These are phyloP conservation scores for Aphanocladium album DNA, from an alignment of 2,329 filamentous ascomycete genomes.

Conservation along the genomic window DNA sequence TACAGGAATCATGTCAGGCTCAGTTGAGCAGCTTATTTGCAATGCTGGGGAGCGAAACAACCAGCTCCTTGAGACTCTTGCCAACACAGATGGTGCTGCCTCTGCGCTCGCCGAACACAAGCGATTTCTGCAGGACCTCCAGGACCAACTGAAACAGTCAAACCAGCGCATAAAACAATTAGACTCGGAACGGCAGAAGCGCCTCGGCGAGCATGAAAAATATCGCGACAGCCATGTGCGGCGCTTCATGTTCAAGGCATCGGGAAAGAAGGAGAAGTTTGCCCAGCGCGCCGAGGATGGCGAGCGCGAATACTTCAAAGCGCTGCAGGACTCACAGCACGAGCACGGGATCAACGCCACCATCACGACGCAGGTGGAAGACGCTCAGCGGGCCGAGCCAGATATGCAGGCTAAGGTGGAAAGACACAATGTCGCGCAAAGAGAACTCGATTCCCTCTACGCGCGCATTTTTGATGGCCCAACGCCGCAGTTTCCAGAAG, in stretches of 20 bases:
- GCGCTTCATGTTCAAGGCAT: conserved; percentile 47
- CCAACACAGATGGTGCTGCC: conserved; percentile 44
- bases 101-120: conserved; percentile 41
- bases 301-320: conserved; percentile 51
- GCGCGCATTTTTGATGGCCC: conserved; percentile 48
- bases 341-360: conserved; percentile 38
- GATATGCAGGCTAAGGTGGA: conserved; percentile 32
- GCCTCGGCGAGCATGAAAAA: conserved; percentile 47
- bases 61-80: conserved; percentile 41
- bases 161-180: conserved; percentile 35
- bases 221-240: conserved; percentile 49
- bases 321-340: conserved; percentile 42
- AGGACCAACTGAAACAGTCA: conserved; percentile 32
- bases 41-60: conserved; percentile 35
- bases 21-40: conserved; percentile 32
- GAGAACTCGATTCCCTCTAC: conserved; percentile 47
- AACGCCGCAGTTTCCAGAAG: conserved; percentile 48
- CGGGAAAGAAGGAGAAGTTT: conserved; percentile 37
- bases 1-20: conserved; percentile 20
- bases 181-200: conserved; percentile 37
- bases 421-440: conserved; percentile 36
- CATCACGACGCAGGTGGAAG: conserved; percentile 33
- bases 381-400: conserved; percentile 31
- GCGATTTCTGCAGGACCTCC: conserved; percentile 40
- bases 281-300: conserved; percentile 46